These are phyloP conservation scores for Saccharomycopsis vini DNA, from an alignment of 805 yeast species.

Conservation along the genomic window DNA sequence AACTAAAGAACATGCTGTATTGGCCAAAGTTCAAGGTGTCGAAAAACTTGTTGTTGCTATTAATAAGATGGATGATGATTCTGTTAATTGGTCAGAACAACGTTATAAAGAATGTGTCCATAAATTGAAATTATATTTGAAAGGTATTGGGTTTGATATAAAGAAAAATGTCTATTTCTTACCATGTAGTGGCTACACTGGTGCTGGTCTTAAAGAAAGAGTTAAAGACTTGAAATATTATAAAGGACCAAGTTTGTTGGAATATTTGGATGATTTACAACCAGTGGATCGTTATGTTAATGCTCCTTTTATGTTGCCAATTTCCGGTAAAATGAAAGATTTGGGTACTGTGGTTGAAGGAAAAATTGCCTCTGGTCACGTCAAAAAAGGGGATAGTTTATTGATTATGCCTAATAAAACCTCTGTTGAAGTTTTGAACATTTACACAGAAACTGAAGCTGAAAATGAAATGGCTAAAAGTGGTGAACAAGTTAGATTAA, in stretches of 20 bases:
- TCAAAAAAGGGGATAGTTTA: conserved; percentile 67
- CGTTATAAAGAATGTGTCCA: conserved; percentile 92
- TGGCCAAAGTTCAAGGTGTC: conserved; percentile 98
- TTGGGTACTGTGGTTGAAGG: conserved; percentile 98
- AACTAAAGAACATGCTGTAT: conserved; percentile 93
- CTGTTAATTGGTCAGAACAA: conserved; percentile 92
- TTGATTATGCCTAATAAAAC: conserved; percentile 89
- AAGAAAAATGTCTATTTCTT: conserved; percentile 81
- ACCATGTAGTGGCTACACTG: conserved; percentile 98
- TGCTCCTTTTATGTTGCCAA: conserved; percentile 96
- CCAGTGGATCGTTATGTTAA: conserved; percentile 77
- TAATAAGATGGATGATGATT: conserved; percentile 98
- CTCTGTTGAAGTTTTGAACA: conserved; percentile 73
- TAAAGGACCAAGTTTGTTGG: conserved; percentile 83
- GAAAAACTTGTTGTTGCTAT: conserved; percentile 87
- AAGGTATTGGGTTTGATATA: conserved; percentile 77
- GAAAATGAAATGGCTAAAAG: conserved; percentile 85
- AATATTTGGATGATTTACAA: conserved; percentile 76
- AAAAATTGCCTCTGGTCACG: conserved; percentile 92
- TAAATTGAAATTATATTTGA: conserved; percentile 69
- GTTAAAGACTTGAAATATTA: conserved; percentile 81
- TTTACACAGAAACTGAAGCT: conserved; percentile 90
- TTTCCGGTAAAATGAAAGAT: conserved; percentile 91
- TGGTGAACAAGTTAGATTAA: conserved; percentile 96
- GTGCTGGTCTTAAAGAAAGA: conserved; percentile 90